phyloP scores from a whole-genome alignment of 2,329 filamentous ascomycete species.

The Aspergillus terreus region DNA sequence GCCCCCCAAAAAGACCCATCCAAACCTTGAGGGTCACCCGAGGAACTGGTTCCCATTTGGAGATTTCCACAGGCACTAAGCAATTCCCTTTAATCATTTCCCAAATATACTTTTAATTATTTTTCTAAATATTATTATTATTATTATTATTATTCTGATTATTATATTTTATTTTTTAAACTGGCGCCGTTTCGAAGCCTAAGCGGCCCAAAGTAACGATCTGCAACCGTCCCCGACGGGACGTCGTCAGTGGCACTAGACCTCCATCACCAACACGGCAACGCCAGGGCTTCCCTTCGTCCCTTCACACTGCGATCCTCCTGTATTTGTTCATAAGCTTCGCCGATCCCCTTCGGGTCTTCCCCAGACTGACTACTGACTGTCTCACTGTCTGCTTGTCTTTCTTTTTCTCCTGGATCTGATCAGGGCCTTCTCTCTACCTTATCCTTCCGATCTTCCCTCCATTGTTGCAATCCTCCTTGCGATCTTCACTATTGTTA shows the following conservation, averaged over 20 bases:
- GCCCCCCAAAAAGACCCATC: constrained; percentile 11
- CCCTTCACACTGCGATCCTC: constrained; percentile 27
- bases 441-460: constrained; percentile 10
- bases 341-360: constrained; percentile 38
- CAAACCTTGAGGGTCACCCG: constrained; percentile 24
- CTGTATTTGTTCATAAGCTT: constrained; percentile 42
- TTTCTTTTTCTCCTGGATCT: constrained; percentile 12
- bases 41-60: constrained; percentile 33
- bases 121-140: constrained; percentile 2
- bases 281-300: constrained; percentile 25
- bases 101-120: constrained; percentile 1
- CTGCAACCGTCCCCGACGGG: constrained; percentile 37
- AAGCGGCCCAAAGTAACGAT: constrained; percentile 31
- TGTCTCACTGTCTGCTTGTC: constrained; percentile 12
- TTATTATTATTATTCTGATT: constrained; percentile 6
- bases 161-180: constrained; percentile 11
- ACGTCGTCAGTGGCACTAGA: constrained; percentile 41
- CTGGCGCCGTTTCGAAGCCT: constrained; percentile 25
- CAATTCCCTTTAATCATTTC: neutral
- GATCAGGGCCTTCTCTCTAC: constrained; percentile 4
- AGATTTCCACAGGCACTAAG: constrained; percentile 15
- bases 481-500: constrained; percentile 4
- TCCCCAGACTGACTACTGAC: constrained; percentile 30
- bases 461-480: constrained; percentile 7
- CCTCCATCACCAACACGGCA: constrained; percentile 21